A percentile compares a stretch with the other conserved stretches of the same genome.
These are phyloP conservation scores for Tolypocladium paradoxum DNA, from an alignment of 2,329 filamentous ascomycete genomes.

Conservation along the genomic window DNA sequence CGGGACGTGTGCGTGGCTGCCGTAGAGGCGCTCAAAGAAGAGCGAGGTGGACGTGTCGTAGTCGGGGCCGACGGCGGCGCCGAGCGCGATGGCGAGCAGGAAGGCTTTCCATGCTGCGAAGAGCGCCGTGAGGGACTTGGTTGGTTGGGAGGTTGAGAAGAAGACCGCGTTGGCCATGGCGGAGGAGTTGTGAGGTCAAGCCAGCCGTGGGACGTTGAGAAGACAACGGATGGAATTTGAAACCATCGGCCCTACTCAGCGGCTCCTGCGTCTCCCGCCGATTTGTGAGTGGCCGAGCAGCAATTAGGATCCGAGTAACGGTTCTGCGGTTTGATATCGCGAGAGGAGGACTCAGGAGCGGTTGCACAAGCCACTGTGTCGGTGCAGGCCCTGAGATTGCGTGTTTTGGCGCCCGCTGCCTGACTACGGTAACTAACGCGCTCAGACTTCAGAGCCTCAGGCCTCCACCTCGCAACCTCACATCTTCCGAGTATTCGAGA, in stretches of 20 bases:
- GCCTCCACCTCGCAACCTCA: not conserved
- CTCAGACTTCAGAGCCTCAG: not conserved
- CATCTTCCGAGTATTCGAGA: not conserved
- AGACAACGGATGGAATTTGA: too few relatives aligned
- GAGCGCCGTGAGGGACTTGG: slow-evolving; percentile 13
- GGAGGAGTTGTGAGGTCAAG: not conserved
- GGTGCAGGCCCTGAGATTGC: not conserved
- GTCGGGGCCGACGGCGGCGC: slow-evolving; percentile 41
- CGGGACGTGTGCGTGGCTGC: slow-evolving; percentile 26
- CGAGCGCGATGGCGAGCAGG: slow-evolving; percentile 50
- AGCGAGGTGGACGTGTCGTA: slow-evolving; percentile 70
- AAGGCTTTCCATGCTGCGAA: slow-evolving; percentile 59
- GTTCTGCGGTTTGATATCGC: not conserved
- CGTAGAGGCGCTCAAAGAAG: slow-evolving; percentile 25
- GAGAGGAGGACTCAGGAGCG: not conserved
- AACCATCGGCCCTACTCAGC: not conserved
- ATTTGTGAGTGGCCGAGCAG: not conserved
- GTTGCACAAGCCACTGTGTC: not conserved
- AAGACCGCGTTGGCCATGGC: not conserved
- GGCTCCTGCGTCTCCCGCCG: not conserved
- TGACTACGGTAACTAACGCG: not conserved
- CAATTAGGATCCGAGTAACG: not conserved
- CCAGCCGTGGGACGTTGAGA: not conserved
- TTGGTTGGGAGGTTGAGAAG: slow-evolving; percentile 7
- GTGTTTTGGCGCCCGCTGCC: not conserved